Percentiles rank a stretch among this genome's conserved stretches.
Evolutionary conservation across 2,329 filamentous ascomycete species (phyloP).

Genomic region (Calonectria multiphialidica): DNA sequence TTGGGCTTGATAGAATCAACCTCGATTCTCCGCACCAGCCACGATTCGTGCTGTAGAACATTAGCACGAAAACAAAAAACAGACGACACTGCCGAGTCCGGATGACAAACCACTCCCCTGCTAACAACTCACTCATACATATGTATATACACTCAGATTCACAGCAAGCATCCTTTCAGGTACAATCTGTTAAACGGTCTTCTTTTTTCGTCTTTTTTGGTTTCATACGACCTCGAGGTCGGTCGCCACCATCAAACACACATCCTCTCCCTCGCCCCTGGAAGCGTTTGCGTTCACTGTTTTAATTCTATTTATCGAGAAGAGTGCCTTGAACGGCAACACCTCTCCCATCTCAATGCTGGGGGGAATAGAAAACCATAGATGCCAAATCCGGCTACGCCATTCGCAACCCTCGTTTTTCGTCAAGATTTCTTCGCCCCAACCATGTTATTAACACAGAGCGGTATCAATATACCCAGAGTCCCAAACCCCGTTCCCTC

Average conservation of each 20-base stretch:
- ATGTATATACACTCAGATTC: background rate
- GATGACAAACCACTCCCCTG: too few species aligned
- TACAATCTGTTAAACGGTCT: background rate
- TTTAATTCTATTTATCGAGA: constrained; percentile 30
- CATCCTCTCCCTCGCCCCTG: background rate
- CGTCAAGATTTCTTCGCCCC: constrained; percentile 42
- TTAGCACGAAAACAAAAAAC: too few species aligned
- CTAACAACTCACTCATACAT: background rate
- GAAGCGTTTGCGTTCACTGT: constrained; percentile 22
- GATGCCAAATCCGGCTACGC: constrained; percentile 53
- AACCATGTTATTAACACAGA: constrained; percentile 50
- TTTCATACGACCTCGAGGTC: background rate
- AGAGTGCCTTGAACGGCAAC: constrained; percentile 17
- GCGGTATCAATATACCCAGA: constrained; percentile 41
- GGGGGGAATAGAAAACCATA: constrained; percentile 44
- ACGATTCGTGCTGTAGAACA: background rate
- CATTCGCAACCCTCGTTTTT: constrained; percentile 50
- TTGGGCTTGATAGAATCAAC: background rate
- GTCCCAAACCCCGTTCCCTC: constrained; percentile 31
- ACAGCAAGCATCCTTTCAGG: background rate
- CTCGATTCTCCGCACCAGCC: background rate
- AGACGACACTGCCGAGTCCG: too few species aligned
- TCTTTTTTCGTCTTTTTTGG: background rate
- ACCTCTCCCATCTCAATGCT: constrained; percentile 23
- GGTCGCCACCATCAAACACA: background rate